Conservation (phyloP, 208 protist species). For the Trypanosoma caninum region DNA sequence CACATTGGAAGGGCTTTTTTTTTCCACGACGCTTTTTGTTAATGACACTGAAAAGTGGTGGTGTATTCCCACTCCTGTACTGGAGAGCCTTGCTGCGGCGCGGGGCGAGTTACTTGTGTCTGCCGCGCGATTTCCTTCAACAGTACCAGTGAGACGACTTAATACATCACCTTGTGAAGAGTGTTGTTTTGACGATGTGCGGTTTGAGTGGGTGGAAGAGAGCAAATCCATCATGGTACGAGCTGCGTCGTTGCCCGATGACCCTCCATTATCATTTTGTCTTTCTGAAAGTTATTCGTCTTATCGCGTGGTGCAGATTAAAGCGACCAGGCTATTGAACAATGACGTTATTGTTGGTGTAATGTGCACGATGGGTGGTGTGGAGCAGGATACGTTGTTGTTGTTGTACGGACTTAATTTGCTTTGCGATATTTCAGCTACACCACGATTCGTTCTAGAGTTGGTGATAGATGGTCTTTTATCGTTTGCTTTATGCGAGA, state of each 20-base stretch:
- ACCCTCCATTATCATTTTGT: slow-evolving; percentile 4
- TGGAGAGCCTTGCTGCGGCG: slow-evolving; percentile 44
- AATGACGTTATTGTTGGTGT: slow-evolving; percentile 40
- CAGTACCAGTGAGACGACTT: slow-evolving; percentile 8
- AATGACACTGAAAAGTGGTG: not conserved
- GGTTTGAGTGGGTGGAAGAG: not conserved
- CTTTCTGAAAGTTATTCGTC: not conserved
- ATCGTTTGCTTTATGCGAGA: slow-evolving; percentile 47
- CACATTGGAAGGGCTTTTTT: slow-evolving; percentile 9
- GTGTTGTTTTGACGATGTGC: not conserved
- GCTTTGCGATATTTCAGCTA: slow-evolving; percentile 30
- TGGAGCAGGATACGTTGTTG: slow-evolving; percentile 21
- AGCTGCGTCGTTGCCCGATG: not conserved
- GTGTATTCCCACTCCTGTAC: slow-evolving; percentile 21
- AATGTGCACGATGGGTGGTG: not conserved
- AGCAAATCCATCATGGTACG: not conserved
- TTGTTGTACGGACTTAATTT: slow-evolving; percentile 56
- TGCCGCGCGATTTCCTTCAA: slow-evolving; percentile 27
- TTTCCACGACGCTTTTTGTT: slow-evolving; percentile 1
- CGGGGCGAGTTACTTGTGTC: slow-evolving; percentile 30
- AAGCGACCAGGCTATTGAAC: slow-evolving; percentile 21
- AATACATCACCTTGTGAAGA: not conserved
- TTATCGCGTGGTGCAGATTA: slow-evolving; percentile 1
- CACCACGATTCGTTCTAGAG: slow-evolving; percentile 43
- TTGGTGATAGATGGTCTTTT: slow-evolving; percentile 36